Percentiles rank a stretch among this genome's conserved stretches.
Evolutionary conservation across 305 asterid genomes (phyloP).

Genomic region (Solanum hybrid): DNA sequence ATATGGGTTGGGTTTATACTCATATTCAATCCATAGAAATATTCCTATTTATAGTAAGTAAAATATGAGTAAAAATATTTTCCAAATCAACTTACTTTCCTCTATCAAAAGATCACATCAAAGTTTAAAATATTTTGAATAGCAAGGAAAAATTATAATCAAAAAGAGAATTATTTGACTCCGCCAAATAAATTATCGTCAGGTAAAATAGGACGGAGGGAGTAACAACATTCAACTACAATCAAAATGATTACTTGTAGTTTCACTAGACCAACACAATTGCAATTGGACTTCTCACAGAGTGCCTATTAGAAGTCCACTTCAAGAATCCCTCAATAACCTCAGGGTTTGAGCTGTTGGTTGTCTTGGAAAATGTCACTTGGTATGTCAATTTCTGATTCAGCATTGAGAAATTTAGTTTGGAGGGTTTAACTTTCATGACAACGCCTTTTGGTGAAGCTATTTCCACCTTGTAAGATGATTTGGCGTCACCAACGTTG

Average conservation of each 20-base stretch:
- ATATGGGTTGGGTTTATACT: no score
- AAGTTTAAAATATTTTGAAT: no score
- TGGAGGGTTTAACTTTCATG: constrained; percentile 17
- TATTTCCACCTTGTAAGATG: constrained; percentile 22
- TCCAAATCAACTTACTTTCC: no score
- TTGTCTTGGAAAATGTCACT: constrained; percentile 23
- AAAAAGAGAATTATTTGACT: neutral
- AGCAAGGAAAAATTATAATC: neutral
- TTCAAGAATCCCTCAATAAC: constrained; percentile 25
- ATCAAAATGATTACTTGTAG: neutral
- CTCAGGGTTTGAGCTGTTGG: neutral
- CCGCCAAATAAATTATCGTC: neutral
- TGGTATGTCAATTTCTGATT: constrained; percentile 25
- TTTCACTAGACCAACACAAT: neutral
- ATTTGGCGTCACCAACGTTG: constrained; percentile 31
- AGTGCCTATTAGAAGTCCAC: constrained; percentile 28
- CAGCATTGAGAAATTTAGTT: constrained; percentile 16
- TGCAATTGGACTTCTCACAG: constrained; percentile 37
- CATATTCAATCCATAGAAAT: no score
- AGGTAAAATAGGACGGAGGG: neutral
- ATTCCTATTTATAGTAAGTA: no score
- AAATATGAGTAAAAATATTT: no score
- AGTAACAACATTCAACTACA: neutral
- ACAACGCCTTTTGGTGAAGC: constrained; percentile 18
- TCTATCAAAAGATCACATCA: neutral